Evolutionary conservation across 163 green algal genomes (phyloP).

Genomic region (Chloroidium sp.): DNA sequence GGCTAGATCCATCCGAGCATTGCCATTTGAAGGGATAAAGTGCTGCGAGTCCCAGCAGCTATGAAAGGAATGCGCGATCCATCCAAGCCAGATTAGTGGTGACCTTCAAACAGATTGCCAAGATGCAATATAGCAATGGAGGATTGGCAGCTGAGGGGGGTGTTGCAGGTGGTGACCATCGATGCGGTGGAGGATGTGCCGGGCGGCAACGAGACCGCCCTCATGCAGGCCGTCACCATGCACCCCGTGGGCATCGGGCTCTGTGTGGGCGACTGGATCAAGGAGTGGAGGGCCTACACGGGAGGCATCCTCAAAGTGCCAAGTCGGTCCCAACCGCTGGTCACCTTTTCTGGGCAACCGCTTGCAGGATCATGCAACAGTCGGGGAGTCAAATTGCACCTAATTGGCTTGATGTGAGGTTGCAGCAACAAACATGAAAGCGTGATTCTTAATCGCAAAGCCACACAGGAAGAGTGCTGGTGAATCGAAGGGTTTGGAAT

Average conservation of each 20-base stretch:
- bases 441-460: neutral
- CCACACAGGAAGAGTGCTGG: too few species aligned
- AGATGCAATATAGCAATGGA: too few species aligned
- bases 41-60: too few species aligned
- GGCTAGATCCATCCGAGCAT: too few species aligned
- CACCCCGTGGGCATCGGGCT: conserved; percentile 25
- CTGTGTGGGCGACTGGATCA: conserved; percentile 23
- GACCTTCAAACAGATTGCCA: too few species aligned
- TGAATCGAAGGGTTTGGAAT: too few species aligned
- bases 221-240: conserved; percentile 17
- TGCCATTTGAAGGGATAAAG: too few species aligned
- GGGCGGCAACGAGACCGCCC: conserved; percentile 22
- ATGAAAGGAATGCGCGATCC: too few species aligned
- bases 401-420: neutral
- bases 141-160: too few species aligned
- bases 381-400: neutral
- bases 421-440: neutral
- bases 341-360: neutral
- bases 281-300: conserved; percentile 31
- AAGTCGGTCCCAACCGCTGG: neutral
- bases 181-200: conserved; percentile 30
- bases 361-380: neutral
- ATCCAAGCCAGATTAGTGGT: too few species aligned
- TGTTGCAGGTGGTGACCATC: conserved; percentile 14
- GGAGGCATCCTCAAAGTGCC: conserved; percentile 26